Conservation (phyloP, 2,329 filamentous ascomycete species). For the Raffaelea albimanens region DNA sequence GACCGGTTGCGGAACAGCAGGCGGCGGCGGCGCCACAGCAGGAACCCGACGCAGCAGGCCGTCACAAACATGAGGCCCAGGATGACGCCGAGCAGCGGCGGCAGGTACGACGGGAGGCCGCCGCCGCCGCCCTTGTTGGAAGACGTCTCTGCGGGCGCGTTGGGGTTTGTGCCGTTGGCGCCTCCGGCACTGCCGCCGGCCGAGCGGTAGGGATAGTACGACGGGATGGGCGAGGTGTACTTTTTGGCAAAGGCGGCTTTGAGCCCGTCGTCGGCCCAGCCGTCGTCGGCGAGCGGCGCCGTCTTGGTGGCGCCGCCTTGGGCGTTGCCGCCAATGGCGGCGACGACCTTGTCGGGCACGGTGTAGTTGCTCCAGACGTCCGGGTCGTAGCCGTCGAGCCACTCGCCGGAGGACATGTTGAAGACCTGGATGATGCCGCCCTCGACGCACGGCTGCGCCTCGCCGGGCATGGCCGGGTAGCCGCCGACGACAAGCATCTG, state of each 20-base stretch:
- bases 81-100: conserved; percentile 52
- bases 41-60: conserved; percentile 37
- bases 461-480: conserved; percentile 30
- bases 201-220: conserved; percentile 50
- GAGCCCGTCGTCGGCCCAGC: conserved; percentile 41
- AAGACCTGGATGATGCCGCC: conserved; percentile 54
- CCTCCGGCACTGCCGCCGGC: conserved; percentile 10
- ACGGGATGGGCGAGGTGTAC: conserved; percentile 43
- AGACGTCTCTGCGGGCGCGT: conserved; percentile 17
- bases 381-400: conserved; percentile 63
- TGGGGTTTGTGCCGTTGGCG: conserved; percentile 11
- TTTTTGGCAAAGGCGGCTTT: conserved; percentile 38
- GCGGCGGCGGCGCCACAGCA: conserved; percentile 42
- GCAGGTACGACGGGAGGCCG: conserved; percentile 46
- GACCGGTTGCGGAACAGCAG: conserved; percentile 18
- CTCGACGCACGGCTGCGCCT: conserved; percentile 32
- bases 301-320: conserved; percentile 62
- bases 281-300: conserved; percentile 45
- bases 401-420: conserved; percentile 60
- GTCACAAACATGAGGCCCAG: conserved; percentile 48
- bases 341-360: conserved; percentile 55
- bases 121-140: conserved; percentile 11
- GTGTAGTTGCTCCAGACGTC: conserved; percentile 53
- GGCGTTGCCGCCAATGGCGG: conserved; percentile 57
- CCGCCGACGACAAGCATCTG: conserved; percentile 76